Evolutionary conservation across 1,284 basidiomycete species (phyloP).

Genomic region (Moniliella sp.): DNA sequence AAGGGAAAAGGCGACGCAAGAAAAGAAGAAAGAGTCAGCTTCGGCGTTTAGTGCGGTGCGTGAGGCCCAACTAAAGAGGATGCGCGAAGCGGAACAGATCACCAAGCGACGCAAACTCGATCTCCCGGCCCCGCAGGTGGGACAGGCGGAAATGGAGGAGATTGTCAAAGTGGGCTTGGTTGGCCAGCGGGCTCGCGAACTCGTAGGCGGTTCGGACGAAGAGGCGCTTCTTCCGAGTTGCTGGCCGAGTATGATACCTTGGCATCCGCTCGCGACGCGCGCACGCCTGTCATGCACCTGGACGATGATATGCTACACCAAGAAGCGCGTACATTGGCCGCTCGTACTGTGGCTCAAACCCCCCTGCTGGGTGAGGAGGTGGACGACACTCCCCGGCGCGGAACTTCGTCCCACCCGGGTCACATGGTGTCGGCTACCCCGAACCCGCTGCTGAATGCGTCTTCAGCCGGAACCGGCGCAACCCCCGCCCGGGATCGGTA

Average conservation of each 20-base stretch:
- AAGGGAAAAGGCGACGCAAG: conserved; percentile 37
- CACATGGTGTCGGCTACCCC: conserved; percentile 71
- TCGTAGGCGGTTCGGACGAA: conserved; percentile 44
- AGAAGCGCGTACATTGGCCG: conserved; percentile 80
- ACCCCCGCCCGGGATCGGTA: conserved; percentile 79
- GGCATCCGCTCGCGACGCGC: conserved; percentile 63
- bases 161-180: conserved; percentile 94
- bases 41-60: conserved; percentile 47
- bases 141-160: conserved; percentile 84
- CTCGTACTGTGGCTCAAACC: conserved; percentile 74
- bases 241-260: conserved; percentile 78
- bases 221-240: conserved; percentile 61
- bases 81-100: conserved; percentile 89
- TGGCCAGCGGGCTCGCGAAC: conserved; percentile 61
- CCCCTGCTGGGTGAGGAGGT: conserved; percentile 87
- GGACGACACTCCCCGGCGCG: too few species aligned
- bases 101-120: conserved; percentile 64
- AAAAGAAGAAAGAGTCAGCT: conserved; percentile 51
- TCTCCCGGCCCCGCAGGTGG: conserved; percentile 74
- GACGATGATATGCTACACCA: conserved; percentile 49
- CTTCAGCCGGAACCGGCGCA: conserved; percentile 4
- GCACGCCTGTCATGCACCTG: conserved; percentile 74
- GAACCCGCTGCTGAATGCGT: conserved; percentile 56
- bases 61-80: conserved; percentile 84
- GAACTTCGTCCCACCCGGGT: too few species aligned